Conservation (phyloP, 805 yeast genomes). For the Ogataea saltuana region DNA sequence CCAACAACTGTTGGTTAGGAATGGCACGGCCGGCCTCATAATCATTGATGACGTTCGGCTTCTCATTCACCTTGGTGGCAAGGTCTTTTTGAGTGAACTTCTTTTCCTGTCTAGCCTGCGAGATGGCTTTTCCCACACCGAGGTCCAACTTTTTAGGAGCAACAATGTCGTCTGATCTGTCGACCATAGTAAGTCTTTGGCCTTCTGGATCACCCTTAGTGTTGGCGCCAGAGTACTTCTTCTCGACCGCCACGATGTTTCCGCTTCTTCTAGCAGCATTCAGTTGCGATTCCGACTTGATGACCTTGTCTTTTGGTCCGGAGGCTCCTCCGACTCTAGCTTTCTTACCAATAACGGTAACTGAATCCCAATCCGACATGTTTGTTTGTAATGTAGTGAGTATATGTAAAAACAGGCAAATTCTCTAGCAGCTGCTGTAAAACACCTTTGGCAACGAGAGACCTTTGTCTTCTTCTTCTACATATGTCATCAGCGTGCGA, state of each 20-base stretch:
- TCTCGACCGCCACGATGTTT: constrained; percentile 84
- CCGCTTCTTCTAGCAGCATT: constrained; percentile 96
- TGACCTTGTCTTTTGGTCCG: constrained; percentile 84
- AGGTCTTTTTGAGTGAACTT: constrained; percentile 91
- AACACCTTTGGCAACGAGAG: too few species aligned
- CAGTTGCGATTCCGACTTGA: constrained; percentile 72
- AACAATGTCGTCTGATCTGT: constrained; percentile 90
- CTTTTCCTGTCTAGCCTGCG: constrained; percentile 84
- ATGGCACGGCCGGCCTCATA: constrained; percentile 96
- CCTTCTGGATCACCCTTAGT: constrained; percentile 78
- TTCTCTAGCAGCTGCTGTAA: too few species aligned
- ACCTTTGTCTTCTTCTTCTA: too few species aligned
- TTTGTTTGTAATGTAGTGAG: too few species aligned
- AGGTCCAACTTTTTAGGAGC: constrained; percentile 86
- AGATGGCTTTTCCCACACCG: constrained; percentile 84
- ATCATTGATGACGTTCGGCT: constrained; percentile 92
- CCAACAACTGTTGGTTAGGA: constrained; percentile 93
- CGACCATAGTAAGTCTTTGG: constrained; percentile 90
- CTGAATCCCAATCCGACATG: constrained; percentile 85
- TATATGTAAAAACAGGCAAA: too few species aligned
- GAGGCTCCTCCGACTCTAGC: constrained; percentile 80
- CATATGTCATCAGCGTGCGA: constrained; percentile 1
- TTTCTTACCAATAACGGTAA: constrained; percentile 84
- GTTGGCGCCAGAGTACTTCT: constrained; percentile 79
- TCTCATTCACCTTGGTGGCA: constrained; percentile 93